These are phyloP conservation scores for Colletotrichum endophyticum DNA, from an alignment of 2,329 filamentous ascomycete genomes.

Conservation along the genomic window DNA sequence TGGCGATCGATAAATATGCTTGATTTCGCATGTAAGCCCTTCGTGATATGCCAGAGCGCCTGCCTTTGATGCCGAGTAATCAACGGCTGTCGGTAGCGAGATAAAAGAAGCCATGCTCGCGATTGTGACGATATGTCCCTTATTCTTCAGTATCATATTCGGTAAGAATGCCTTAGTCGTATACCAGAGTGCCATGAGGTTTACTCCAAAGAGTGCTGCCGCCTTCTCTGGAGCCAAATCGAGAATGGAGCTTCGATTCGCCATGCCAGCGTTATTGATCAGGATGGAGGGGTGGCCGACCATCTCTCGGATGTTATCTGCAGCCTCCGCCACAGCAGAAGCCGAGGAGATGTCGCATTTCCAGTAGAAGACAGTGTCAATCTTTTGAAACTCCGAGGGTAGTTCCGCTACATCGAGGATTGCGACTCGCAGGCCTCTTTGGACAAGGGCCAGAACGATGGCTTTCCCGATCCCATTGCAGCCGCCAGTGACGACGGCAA, in stretches of 20 bases:
- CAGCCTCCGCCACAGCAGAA: not conserved
- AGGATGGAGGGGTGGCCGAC: not conserved
- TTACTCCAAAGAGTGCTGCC: not conserved
- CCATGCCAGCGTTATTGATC: not conserved
- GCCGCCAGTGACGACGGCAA: not conserved
- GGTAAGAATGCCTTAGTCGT: not conserved
- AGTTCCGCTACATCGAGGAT: not conserved
- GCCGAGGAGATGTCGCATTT: not conserved
- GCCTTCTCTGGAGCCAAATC: not conserved
- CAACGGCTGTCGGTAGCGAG: not conserved
- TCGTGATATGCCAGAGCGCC: not conserved
- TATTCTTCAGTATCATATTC: not conserved
- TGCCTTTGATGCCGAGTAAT: not conserved
- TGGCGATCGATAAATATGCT: not conserved
- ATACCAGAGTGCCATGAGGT: not conserved
- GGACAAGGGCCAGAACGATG: not conserved
- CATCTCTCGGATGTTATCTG: not conserved
- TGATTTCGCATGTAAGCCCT: not conserved
- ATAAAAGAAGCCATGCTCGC: not conserved
- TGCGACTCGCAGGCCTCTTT: not conserved
- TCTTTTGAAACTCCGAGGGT: not conserved
- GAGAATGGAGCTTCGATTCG: not conserved
- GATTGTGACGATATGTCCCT: not conserved
- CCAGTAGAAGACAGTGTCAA: not conserved
- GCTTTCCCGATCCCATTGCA: not conserved